Evolutionary conservation across 371 early-diverging fungal species (phyloP), one percentile per base, ranked within the genome.

Genomic region (Syncephalastrum monosporum): DNA sequence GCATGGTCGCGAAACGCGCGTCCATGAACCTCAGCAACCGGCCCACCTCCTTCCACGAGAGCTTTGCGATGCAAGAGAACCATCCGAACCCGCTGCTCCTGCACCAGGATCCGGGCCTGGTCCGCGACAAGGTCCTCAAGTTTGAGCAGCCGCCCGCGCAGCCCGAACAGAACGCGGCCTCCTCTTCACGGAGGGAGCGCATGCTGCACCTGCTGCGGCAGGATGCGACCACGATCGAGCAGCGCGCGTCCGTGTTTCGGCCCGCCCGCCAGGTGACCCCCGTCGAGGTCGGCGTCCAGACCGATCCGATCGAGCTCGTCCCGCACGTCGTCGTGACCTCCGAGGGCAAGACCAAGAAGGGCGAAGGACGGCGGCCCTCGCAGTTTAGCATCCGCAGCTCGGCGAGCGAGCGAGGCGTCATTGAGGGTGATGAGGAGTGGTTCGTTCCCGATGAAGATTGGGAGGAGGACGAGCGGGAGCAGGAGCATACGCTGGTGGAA

Each of bases 41-140:
- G 16, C 60, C 66, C 2, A 43, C 60, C 12, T 74, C 71, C 0
- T 51, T 66, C 47, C 70, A 74, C 49, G 74, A 74, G 45, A 66
- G 53, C 47, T 68, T 60, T 47, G 63, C 72, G 0, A 47, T 60
- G 14, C 49, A 57, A 15, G 50, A 23, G 17, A 42, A 33, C 41
- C 42, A 10, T 0, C 50, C 24, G 13, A 15, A 3, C 7, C 50
- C 38, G 10, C 38, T 3, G 29, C 29, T 6, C 2, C 29, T 6
- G 29, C 29, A 29, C 10, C 38, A 33, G 0, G 38, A 33, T 10
- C 38, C 38, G 7, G 47, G 47, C 50, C 41, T 48, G 38, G 57
- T 57, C 21, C 57, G 47, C 5, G 57, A 57, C 27, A 57, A 57
- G 50, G 57, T 57, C 50, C 42, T 57, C 15, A 44, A 50, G 13